These are phyloP conservation scores for Purpureocillium lavendulum DNA, from an alignment of 2,329 filamentous ascomycete genomes.

Conservation along the genomic window DNA sequence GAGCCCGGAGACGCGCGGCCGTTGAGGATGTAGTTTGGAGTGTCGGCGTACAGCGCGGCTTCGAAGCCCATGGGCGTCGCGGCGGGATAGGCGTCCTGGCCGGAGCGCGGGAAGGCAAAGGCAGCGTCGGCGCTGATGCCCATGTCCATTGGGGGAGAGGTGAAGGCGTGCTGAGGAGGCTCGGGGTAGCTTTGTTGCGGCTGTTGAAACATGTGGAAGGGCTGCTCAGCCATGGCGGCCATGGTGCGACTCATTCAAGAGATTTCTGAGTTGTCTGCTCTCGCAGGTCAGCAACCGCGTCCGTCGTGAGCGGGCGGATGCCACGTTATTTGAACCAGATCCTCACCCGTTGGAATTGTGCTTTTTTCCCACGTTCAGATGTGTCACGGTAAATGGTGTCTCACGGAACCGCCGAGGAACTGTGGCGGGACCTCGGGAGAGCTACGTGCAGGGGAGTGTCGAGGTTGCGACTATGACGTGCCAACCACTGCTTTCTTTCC, in stretches of 20 bases:
- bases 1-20: slow-evolving; percentile 38
- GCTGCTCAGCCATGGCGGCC: slow-evolving; percentile 19
- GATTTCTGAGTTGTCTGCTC: not conserved
- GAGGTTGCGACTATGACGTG: too few relatives aligned
- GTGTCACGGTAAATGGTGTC: slow-evolving; percentile 1
- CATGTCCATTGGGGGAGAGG: slow-evolving; percentile 37
- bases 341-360: not conserved
- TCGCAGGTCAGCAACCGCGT: not conserved
- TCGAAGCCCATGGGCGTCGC: slow-evolving; percentile 33
- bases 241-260: slow-evolving; percentile 13
- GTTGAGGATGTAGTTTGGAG: slow-evolving; percentile 34
- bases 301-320: not conserved
- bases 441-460: not conserved
- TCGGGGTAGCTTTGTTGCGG: slow-evolving; percentile 31
- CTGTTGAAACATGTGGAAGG: slow-evolving; percentile 18
- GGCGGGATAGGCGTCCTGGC: slow-evolving; percentile 22
- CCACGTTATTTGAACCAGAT: not conserved
- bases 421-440: not conserved
- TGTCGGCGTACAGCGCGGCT: slow-evolving; percentile 38
- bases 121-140: slow-evolving; percentile 36
- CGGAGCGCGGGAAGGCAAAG: slow-evolving; percentile 14
- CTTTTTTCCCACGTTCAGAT: slow-evolving; percentile 2
- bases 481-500: too few relatives aligned
- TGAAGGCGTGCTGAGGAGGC: slow-evolving; percentile 29
- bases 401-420: slow-evolving; percentile 3